Evolutionary conservation across 2,329 filamentous ascomycete species (phyloP), one percentile per base, ranked within the genome.

Genomic region (Diaporthe humulicola): DNA sequence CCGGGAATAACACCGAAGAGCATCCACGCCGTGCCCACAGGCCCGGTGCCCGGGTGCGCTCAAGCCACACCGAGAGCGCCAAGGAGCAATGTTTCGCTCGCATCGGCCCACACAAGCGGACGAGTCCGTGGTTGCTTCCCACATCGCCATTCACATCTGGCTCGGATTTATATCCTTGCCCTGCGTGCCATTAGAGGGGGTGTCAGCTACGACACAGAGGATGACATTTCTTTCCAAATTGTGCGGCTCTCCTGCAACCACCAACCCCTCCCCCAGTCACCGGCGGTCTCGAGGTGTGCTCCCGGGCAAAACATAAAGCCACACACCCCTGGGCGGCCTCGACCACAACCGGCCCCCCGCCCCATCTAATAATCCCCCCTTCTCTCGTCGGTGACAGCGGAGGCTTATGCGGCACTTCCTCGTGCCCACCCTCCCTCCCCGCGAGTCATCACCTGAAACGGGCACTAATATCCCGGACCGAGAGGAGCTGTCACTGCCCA

Each of bases 401-500:
- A 67, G 61, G 61, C 42, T 67, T 67, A 50, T 67, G 61, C 61
- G 22, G 58, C 45, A 67, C 61, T 19, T 38, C 9, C 22, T 38
- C 58, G n/a, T 19, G n/a, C n/a, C n/a, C n/a, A n/a, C 36, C 17
- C 30, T 50, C 40, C 30, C 30, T 10, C 33, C 40, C 60, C 60
- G 60, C 61, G 42, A 67, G 28, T 52, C 64, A 67, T 25, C 64
- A 67, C 64, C 30, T 67, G 64, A 67, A 67, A 67, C 64, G 45
- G 64, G 17, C 64, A 38, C 64, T 52, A 52, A 38, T 15, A 52
- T 30, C 64, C 45, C 64, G 28, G 30, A 5, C 64, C 42, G 61
- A 33, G n/a, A 25, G 60, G 22, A 67, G 45, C 45, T 52, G 48
- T 36, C 48, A 38, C 42, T 52, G 45, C 64, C 30, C 64, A 67